Evolutionary conservation across 306 rosid genomes (phyloP).

Genomic region (Astragalus membranaceus): DNA sequence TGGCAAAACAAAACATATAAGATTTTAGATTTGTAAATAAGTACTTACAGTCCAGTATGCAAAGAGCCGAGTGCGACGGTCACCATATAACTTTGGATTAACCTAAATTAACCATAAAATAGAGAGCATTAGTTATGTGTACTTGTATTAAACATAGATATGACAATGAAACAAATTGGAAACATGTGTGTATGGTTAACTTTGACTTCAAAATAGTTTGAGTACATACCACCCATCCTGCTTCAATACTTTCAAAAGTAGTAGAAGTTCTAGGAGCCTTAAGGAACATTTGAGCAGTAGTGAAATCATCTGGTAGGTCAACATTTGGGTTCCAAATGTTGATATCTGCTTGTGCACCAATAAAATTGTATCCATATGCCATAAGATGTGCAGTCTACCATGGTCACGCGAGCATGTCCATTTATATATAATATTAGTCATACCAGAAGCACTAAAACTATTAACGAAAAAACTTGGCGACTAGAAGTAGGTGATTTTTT

Average conservation of each 20-base stretch:
- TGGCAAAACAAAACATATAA: neutral
- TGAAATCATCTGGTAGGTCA: slow-evolving; percentile 35
- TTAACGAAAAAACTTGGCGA: no score
- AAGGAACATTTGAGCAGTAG: slow-evolving; percentile 58
- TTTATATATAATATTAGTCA: neutral
- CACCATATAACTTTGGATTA: slow-evolving; percentile 57
- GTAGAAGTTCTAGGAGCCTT: slow-evolving; percentile 22
- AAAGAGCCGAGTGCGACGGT: slow-evolving; percentile 31
- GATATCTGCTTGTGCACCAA: slow-evolving; percentile 53
- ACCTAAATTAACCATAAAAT: slow-evolving; percentile 24
- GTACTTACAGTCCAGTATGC: slow-evolving; percentile 58
- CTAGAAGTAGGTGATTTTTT: no score
- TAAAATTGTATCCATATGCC: slow-evolving; percentile 37
- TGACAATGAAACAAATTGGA: no score
- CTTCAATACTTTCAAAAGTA: slow-evolving; percentile 53
- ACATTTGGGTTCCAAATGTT: slow-evolving; percentile 59
- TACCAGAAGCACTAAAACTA: no score
- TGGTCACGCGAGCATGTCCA: neutral
- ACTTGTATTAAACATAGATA: neutral
- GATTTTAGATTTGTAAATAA: neutral
- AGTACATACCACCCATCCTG: slow-evolving; percentile 37
- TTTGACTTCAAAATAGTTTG: neutral
- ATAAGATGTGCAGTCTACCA: slow-evolving; percentile 37
- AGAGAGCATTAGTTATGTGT: neutral
- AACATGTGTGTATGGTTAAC: no score